Evolutionary conservation across 2,329 filamentous ascomycete species (phyloP), one percentile per base, ranked within the genome.

Genomic region (Fusarium verticillioides): DNA sequence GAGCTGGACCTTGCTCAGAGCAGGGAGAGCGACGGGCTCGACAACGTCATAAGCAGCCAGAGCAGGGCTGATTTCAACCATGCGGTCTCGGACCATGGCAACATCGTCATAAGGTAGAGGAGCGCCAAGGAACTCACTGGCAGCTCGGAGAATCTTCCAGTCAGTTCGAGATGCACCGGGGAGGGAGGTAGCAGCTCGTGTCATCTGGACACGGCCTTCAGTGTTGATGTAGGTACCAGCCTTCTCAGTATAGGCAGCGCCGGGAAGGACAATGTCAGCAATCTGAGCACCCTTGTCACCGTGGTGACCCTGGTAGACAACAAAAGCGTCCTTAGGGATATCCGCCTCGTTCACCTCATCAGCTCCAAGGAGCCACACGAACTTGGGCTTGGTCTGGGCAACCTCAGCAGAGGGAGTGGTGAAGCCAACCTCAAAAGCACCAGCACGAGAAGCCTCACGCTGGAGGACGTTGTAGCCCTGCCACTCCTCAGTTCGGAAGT

Each of bases 401-500:
- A 97, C 94, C 74, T 91, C 89, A 4, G 91, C 85, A 21, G 94
- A 97, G 54, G 95, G 94, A 19, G 94, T 92, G 40, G 94, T 94
- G 84, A 98, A 99, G 79, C 96, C 96, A 78, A 99, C 91, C 85
- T 99, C 96, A 81, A 95, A 99, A 69, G 96, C 96, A 81, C 95
- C 96, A 42, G 93, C 93, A 77, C 96, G 92, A 70, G 96, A 98
- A 67, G 96, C 96, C 71, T 94, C 93, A 74, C 96, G 92, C 85
- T 99, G 96, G 59, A 99, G 91, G 69, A 99, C 91, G 82, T 98
- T 99, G 89, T 96, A 99, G 69, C 96, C 96, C 82, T 97, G 96
- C 95, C 97, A 98, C 83, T 97, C 95, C 23, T 91, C 86, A 10
- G 94, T 97, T 79, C 90, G 86, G 87, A 99, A 98, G 86, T 92